These are phyloP conservation scores for Aureobasidium sp. DNA, from an alignment of 2,329 filamentous ascomycete species.

Conservation along the genomic window DNA sequence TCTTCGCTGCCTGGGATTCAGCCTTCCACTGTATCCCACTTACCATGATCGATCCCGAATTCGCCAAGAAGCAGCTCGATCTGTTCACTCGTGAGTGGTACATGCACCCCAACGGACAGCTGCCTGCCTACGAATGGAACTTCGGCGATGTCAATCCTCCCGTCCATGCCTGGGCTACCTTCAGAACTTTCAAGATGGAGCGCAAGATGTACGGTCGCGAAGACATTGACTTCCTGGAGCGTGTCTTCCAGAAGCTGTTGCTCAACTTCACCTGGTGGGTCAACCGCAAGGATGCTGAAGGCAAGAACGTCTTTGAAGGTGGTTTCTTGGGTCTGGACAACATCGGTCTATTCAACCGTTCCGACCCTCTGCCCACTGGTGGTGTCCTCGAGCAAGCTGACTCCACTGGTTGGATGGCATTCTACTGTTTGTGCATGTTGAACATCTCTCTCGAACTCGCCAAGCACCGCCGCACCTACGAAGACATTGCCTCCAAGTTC, in stretches of 20 bases:
- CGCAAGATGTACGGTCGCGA: slow-evolving; percentile 93
- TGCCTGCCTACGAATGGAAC: slow-evolving; percentile 95
- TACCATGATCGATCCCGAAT: slow-evolving; percentile 95
- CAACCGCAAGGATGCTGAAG: slow-evolving; percentile 87
- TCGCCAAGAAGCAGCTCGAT: slow-evolving; percentile 96
- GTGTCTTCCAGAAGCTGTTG: slow-evolving; percentile 91
- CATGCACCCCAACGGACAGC: slow-evolving; percentile 93
- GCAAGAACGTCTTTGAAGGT: slow-evolving; percentile 96
- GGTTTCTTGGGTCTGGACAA: slow-evolving; percentile 95
- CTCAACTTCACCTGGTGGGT: slow-evolving; percentile 99
- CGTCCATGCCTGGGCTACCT: slow-evolving; percentile 92
- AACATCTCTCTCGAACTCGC: slow-evolving; percentile 93
- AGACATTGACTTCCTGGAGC: slow-evolving; percentile 90
- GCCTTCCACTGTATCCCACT: slow-evolving; percentile 95
- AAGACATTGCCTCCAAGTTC: slow-evolving; percentile 96
- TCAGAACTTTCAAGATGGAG: slow-evolving; percentile 96
- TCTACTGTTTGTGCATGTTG: slow-evolving; percentile 93
- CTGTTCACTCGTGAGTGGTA: slow-evolving; percentile 97
- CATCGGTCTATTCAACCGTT: slow-evolving; percentile 95
- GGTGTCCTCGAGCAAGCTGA: slow-evolving; percentile 93
- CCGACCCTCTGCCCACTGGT: slow-evolving; percentile 86
- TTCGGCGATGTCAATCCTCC: slow-evolving; percentile 96
- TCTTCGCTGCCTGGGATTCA: slow-evolving; percentile 95
- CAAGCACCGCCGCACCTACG: slow-evolving; percentile 90
- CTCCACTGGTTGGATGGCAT: slow-evolving; percentile 98